phyloP scores from a whole-genome alignment of 108 stramenopile species.

The Fistulifera pelliculosa region DNA sequence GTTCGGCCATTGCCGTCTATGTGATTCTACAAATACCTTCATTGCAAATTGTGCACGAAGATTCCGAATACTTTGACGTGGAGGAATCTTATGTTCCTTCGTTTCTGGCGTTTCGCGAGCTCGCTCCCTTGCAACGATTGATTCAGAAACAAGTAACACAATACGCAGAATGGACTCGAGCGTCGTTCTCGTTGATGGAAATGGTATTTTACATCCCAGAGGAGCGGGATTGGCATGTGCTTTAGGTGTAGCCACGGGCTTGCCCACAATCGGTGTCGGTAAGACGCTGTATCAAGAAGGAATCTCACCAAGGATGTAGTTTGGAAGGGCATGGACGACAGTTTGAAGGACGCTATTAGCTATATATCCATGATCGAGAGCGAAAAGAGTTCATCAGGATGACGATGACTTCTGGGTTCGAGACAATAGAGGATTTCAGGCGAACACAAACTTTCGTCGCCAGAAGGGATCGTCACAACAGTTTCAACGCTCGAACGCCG shows the following conservation, averaged over 20 bases:
- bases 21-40: constrained; percentile 36
- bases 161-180: constrained; percentile 29
- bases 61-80: constrained; percentile 26
- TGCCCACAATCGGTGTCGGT: constrained; percentile 60
- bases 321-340: background rate
- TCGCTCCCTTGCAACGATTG: constrained; percentile 37
- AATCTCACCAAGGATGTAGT: constrained; percentile 9
- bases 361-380: constrained; percentile 2
- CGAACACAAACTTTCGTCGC: background rate
- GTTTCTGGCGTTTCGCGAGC: constrained; percentile 62
- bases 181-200: constrained; percentile 40
- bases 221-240: constrained; percentile 56
- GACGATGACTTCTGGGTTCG: background rate
- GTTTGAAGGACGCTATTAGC: constrained; percentile 1
- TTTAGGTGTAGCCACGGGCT: constrained; percentile 43
- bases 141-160: constrained; percentile 29
- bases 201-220: constrained; percentile 57
- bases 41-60: constrained; percentile 31
- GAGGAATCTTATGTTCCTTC: constrained; percentile 38
- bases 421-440: background rate
- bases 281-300: constrained; percentile 46
- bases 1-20: constrained; percentile 49
- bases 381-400: background rate
- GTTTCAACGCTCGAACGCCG: background rate
- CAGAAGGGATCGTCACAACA: background rate